These are phyloP conservation scores for Ambrosiella beaveri DNA, from an alignment of 2,329 filamentous ascomycete species.

Conservation along the genomic window DNA sequence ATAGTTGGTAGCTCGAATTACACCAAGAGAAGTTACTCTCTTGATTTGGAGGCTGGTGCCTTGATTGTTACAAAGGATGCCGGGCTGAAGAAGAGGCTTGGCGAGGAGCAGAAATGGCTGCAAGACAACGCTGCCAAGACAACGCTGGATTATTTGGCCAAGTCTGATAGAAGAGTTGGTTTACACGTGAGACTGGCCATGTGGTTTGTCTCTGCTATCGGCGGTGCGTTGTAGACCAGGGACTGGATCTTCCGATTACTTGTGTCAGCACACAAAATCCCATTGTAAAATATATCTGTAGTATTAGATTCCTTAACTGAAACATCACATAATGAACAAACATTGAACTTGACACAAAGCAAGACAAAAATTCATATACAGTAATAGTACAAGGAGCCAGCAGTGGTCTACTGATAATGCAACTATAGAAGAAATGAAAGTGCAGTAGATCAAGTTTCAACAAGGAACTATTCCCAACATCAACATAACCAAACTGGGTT, in stretches of 20 bases:
- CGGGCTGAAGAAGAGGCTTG: slow-evolving; percentile 52
- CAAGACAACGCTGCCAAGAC: slow-evolving; percentile 54
- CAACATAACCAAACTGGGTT: neutral
- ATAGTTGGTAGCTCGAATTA: slow-evolving; percentile 90
- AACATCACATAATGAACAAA: neutral
- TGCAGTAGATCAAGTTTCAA: neutral
- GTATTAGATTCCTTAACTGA: neutral
- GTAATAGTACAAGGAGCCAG: neutral
- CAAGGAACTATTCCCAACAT: neutral
- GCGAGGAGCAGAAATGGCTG: slow-evolving; percentile 63
- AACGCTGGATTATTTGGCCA: slow-evolving; percentile 62
- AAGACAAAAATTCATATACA: neutral
- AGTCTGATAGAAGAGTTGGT: slow-evolving; percentile 65
- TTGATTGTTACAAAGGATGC: slow-evolving; percentile 68
- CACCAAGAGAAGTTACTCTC: slow-evolving; percentile 78
- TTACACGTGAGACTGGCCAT: slow-evolving; percentile 75
- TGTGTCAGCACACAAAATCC: neutral
- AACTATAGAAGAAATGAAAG: neutral
- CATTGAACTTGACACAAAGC: neutral
- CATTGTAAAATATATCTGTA: neutral
- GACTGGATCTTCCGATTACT: neutral
- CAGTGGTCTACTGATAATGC: neutral
- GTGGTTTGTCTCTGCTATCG: slow-evolving; percentile 79
- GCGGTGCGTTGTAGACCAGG: slow-evolving; percentile 55
- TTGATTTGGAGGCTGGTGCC: slow-evolving; percentile 81